Evolutionary conservation across 1,284 basidiomycete species (phyloP), one percentile per base, ranked within the genome.

Genomic region (Irpex rosettiformis): DNA sequence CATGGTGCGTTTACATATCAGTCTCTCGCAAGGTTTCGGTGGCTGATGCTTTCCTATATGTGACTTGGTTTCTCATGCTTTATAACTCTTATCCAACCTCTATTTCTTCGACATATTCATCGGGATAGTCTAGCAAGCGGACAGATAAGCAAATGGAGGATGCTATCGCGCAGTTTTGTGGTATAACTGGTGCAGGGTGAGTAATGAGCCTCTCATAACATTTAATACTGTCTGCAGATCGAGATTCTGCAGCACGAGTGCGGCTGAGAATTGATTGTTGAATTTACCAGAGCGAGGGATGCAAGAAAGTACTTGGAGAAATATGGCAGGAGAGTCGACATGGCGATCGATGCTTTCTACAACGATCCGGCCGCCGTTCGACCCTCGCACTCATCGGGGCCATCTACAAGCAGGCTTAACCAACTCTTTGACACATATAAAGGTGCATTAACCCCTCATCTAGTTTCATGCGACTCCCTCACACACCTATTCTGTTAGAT

Each of bases 341-440:
- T 78, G 8, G 92, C 93, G 8, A 75, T 93, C 45, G 88, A 94
- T 72, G 85, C 87, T 0, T 94, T 80, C 71, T 93, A 83, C 73
- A 83, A 77, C 63, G 80, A 88, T 55, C 52, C 52, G 71, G 11
- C 57, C 21, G 30, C 52, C 61, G 67, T 42, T 52, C 57, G 21
- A 25, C 48, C 56, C 22, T 37, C 52, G 48, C 48, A 13, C 18
- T 24, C 29, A 10, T 47, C 67, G 54, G 64, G 54, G 61, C 76
- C 78, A 24, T 85, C 84, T 2, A 80, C 81, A 40, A 80, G 75
- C 72, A 84, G 84, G 66, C 73, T 96, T 28, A 80, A 74, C 52
- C 67, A 77, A 11, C 69, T 94, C 4, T 96, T 94, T 67, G 86
- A 93, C 58, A 78, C 79, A 59, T 96, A 93, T 73, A 91, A 89